Percentiles rank a stretch among this genome's conserved stretches.
These are phyloP conservation scores for Talaromyces thailandensis DNA, from an alignment of 495 filamentous ascomycete species.

Conservation along the genomic window DNA sequence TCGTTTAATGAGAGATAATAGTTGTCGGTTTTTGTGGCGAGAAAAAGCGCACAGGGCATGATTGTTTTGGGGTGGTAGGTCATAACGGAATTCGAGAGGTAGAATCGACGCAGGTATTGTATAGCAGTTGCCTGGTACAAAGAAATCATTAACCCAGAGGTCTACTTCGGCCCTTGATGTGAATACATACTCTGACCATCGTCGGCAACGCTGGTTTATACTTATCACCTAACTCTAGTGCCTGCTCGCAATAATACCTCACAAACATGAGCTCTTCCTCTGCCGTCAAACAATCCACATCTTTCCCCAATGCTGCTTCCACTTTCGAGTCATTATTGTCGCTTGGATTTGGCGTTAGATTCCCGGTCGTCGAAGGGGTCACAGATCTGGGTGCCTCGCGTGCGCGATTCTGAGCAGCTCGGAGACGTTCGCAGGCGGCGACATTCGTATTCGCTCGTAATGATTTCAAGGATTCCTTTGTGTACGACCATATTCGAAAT, in stretches of 20 bases:
- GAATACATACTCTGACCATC: constrained; percentile 56
- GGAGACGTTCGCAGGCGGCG: constrained; percentile 62
- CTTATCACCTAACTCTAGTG: constrained; percentile 64
- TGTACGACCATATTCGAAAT: constrained; percentile 89
- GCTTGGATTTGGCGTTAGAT: constrained; percentile 21
- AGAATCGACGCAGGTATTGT: constrained; percentile 89
- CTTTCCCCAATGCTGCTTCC: constrained; percentile 13
- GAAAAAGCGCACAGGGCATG: constrained; percentile 77
- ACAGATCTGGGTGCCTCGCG: constrained; percentile 30
- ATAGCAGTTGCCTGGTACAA: constrained; percentile 66
- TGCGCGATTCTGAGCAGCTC: constrained; percentile 45
- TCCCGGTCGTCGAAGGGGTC: constrained; percentile 30
- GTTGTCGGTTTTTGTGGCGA: constrained; percentile 86
- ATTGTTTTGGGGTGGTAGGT: constrained; percentile 87
- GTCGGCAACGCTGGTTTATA: constrained; percentile 71
- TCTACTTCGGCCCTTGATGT: neutral
- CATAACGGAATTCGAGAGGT: constrained; percentile 87
- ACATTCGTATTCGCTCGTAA: constrained; percentile 69
- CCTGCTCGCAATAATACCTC: constrained; percentile 65
- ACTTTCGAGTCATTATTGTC: constrained; percentile 19
- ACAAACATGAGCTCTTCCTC: constrained; percentile 80
- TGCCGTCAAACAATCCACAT: constrained; percentile 64
- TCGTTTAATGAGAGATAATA: constrained; percentile 62
- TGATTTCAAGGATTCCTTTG: constrained; percentile 55
- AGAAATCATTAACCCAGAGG: neutral